Evolutionary conservation across 768 basidiomycete species (phyloP), one percentile per base, ranked within the genome.

Genomic region (Udeniomyces megalosporus): DNA sequence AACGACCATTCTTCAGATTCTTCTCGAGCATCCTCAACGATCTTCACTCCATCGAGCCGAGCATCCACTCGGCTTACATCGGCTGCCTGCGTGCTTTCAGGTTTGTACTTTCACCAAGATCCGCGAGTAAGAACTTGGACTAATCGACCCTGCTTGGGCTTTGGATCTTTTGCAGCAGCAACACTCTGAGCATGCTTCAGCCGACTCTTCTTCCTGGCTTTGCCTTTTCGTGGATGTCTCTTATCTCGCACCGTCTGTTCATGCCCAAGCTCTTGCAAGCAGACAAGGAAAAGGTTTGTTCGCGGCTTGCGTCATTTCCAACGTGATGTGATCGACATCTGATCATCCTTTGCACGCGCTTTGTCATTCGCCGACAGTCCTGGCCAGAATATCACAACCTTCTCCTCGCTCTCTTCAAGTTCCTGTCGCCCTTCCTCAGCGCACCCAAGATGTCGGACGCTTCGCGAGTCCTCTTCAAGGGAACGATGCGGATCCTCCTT

Each of bases 1-100:
- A 93, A 74, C 90, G 96, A 73, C 93, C 95, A 0, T 97, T 96
- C 78, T 93, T 92, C 77, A 82, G 95, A 58, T 93, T 99, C 77
- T 97, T 97, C 78, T 96, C 92, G 15, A 92, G 88, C 70, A 80
- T 99, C 60, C 77, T 99, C 71, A 90, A 87, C 67, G 95, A 99
- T 72, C 75, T 99, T 38, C 85, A 89, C 67, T 75, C 83, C 31
- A 84, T 97, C 68, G 91, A 95, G 74, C 77, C 79, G 28, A 83
- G 83, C 69, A 80, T 97, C 10, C 90, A 89, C 3, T 78, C 85
- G 2, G 89, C 88, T 0, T 97, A 97, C 73, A 87, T 89, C 38
- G 74, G 74, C 34, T 75, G 74, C 60, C 61, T 99, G 68, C 79
- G 89, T 61, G 85, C 87, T 2, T 84, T 96, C 67, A 86, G 91